These are phyloP conservation scores for Olyra latifolia DNA, from an alignment of 176 grass and related monocot species.

Conservation along the genomic window DNA sequence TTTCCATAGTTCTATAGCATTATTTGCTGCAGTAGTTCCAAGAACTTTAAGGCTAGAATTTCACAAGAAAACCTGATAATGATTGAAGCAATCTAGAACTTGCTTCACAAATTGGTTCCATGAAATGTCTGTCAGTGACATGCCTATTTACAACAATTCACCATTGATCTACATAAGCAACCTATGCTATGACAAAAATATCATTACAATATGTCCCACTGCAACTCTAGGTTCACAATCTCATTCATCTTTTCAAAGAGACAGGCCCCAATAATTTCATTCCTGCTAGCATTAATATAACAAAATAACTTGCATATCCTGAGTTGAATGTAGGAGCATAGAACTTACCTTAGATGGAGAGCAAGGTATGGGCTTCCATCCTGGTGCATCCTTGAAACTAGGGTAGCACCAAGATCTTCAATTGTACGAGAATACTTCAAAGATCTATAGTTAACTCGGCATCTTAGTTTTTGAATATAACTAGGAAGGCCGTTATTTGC, in stretches of 20 bases:
- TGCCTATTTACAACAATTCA: conserved; percentile 11
- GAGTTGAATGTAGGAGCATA: conserved; percentile 14
- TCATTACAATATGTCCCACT: neutral
- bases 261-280: neutral
- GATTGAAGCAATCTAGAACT: neutral
- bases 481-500: conserved; percentile 92
- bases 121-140: neutral
- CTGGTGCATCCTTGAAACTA: conserved; percentile 83
- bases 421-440: conserved; percentile 88
- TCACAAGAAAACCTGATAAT: neutral
- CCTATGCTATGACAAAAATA: neutral
- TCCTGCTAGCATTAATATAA: neutral
- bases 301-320: neutral
- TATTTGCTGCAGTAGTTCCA: neutral
- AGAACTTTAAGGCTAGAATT: conserved; percentile 10
- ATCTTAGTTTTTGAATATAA: conserved; percentile 97
- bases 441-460: conserved; percentile 84
- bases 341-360: conserved; percentile 93
- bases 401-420: conserved; percentile 75
- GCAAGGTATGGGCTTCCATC: conserved; percentile 84
- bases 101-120: conserved; percentile 22
- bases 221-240: neutral
- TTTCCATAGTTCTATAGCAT: neutral
- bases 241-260: conserved; percentile 9
- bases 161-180: conserved; percentile 16